These are phyloP conservation scores for Penicillium hesseltinei DNA, from an alignment of 2,329 filamentous ascomycete genomes.

Conservation along the genomic window DNA sequence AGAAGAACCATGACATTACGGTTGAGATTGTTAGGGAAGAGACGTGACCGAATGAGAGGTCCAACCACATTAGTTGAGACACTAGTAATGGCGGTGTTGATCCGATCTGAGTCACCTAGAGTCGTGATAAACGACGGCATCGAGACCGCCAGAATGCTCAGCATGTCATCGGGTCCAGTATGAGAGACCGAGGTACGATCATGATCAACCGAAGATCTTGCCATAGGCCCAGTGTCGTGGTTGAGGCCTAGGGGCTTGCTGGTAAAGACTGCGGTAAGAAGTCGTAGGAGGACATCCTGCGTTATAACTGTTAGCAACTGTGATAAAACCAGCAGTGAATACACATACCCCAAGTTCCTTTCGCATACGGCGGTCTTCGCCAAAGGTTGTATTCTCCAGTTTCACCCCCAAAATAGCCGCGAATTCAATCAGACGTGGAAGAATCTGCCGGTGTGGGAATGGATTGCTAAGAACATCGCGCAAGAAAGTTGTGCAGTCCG, in stretches of 20 bases:
- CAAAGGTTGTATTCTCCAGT: slow-evolving; percentile 96
- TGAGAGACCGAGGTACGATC: slow-evolving; percentile 38
- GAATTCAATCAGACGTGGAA: slow-evolving; percentile 84
- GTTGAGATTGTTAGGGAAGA: slow-evolving; percentile 82
- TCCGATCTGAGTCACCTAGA: slow-evolving; percentile 79
- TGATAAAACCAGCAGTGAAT: neutral
- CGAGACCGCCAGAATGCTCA: slow-evolving; percentile 74
- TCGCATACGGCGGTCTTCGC: slow-evolving; percentile 88
- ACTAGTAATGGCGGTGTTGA: slow-evolving; percentile 71
- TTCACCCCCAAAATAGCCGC: slow-evolving; percentile 88
- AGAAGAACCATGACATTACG: slow-evolving; percentile 69
- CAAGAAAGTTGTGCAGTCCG: slow-evolving; percentile 86
- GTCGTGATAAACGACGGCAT: slow-evolving; percentile 79
- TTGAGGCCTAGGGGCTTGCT: slow-evolving; percentile 74
- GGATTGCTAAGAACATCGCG: slow-evolving; percentile 89
- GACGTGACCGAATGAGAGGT: slow-evolving; percentile 77
- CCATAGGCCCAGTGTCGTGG: slow-evolving; percentile 52
- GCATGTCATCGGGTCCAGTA: slow-evolving; percentile 68
- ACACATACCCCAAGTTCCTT: slow-evolving; percentile 76
- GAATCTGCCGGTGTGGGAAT: slow-evolving; percentile 86
- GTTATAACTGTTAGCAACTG: slow-evolving; percentile 20
- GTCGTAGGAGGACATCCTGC: slow-evolving; percentile 81
- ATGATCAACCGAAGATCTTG: slow-evolving; percentile 42
- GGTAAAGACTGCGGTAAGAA: slow-evolving; percentile 92
- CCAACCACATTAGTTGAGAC: slow-evolving; percentile 82